Evolutionary conservation across 176 grass and related monocot species (phyloP), one percentile per base, ranked within the genome.

Genomic region (Ensete ventricosum): DNA sequence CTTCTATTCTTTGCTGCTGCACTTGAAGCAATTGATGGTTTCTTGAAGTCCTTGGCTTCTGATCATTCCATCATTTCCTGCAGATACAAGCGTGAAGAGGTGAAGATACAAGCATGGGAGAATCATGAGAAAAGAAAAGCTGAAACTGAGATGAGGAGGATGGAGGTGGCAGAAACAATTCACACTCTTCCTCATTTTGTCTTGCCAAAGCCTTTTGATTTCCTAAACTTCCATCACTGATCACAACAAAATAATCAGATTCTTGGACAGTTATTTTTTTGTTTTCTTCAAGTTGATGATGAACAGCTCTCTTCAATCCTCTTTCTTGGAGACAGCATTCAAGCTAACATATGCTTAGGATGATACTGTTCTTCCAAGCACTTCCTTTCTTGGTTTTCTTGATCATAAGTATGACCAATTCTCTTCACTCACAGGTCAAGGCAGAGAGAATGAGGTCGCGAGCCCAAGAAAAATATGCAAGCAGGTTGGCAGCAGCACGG

Each of bases 31-130:
- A 29, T 29, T 29, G 27, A 29, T 29, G 27, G 27, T 29, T 43
- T 43, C 34, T 43, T 43, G 34, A 43, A 43, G 34, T 43, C 34
- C 34, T 43, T 6, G 34, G 34, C 34, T 6, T 43, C 34, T 43
- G 34, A 69, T 12, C 16, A 49, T 50, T 50, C 20, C 6, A 10
- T 59, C 19, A 2, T 54, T 48, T 58, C 13, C 70, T 78, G 73
- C 72, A 97, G 94, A 74, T 97, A 91, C 80, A 97, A 93, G 76
- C 80, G 88, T 24, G 88, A 97, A 71, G 94, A 97, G 75, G 82
- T 93, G 81, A 85, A 90, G 74, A 97, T 97, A 76, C 90, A 97
- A 67, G 94, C 94, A 2, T 97, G 94, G 94, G 94, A 93, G 80
- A 93, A 97, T 78, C 94, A 97, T 14, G 90, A 93, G 80, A 97